These are phyloP conservation scores for Hylodesmum podocarpum DNA, from an alignment of 306 rosid species.

Conservation along the genomic window DNA sequence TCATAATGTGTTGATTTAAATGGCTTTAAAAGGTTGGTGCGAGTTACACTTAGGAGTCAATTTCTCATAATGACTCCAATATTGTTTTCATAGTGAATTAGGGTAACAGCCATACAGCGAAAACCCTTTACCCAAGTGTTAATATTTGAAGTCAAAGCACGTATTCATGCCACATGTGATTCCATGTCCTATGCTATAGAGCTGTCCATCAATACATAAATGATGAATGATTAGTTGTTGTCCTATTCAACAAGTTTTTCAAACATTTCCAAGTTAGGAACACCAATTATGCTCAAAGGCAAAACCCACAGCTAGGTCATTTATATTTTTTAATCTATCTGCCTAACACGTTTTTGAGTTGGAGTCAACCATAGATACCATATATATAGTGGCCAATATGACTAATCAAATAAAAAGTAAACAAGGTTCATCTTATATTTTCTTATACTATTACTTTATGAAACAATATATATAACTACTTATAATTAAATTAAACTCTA, in stretches of 20 bases:
- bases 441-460: too few relatives aligned
- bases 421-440: not conserved
- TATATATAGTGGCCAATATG: not conserved
- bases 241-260: constrained; percentile 29
- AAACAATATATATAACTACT: too few relatives aligned
- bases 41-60: constrained; percentile 3
- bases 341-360: constrained; percentile 10
- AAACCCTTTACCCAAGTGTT: not conserved
- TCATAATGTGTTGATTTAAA: not conserved
- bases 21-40: constrained; percentile 26
- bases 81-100: not conserved
- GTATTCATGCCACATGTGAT: constrained; percentile 28
- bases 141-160: constrained; percentile 30
- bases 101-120: constrained; percentile 1
- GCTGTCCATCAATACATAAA: constrained; percentile 19
- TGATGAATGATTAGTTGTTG: constrained; percentile 29
- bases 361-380: not conserved
- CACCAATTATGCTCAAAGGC: not conserved
- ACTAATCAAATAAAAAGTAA: constrained; percentile 4
- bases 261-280: constrained; percentile 15
- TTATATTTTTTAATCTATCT: constrained; percentile 9
- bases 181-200: constrained; percentile 13
- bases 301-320: not conserved
- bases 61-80: constrained; percentile 27
- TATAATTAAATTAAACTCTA: not conserved